Base-by-base conservation (phyloP, 1,284 basidiomycete species). In the Austroboletus niveus region DNA sequence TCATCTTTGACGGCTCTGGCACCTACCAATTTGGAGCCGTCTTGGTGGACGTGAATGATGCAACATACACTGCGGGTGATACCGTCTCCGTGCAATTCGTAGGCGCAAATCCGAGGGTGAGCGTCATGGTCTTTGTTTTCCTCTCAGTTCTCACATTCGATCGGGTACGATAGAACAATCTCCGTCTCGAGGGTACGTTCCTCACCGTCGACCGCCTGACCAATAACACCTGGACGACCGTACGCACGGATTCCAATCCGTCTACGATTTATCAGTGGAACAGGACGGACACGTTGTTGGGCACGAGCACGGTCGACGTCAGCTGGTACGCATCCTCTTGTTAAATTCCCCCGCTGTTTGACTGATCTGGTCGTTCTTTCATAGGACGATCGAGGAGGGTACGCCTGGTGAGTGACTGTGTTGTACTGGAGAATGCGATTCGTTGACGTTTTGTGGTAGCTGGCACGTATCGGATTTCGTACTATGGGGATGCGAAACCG, bases 231-330 rank as follows among this genome's bases (percentile, higher is more conserved):
- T 92, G 87, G 87, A 69, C 56, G 49, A 64, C 76, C 0, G 79
- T 85, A 45, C 74, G 83, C 42, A 85, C 87, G 3, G 90, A 93
- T 68, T 89, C 88, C 12, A 89, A 92, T 66, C 87, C 87, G 30
- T 90, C 87, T 8, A 92, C 90, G 2, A 78, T 75, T 20, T 89
- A 81, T 65, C 73, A 77, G 51, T 92, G 90, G 90, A 69, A 62
- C 27, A 74, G 85, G 64, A 80, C 75, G 6, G 83, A 69, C 68
- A 73, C 72, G 1, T 79, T 85, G 58, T 65, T 81, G 32, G 84
- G 79, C 3, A 82, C 77, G 30, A 88, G 85, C 60, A 77, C 75
- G 6, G 85, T 87, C 36, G 79, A 78, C 45, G 72, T 87, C 52
- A 78, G 80, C 42, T 87, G 85, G 84, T 84, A 61, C 66, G 80